Evolutionary conservation across 805 yeast genomes (phyloP), one percentile per base, ranked within the genome.

Genomic region (Hanseniaspora guilliermondii): DNA sequence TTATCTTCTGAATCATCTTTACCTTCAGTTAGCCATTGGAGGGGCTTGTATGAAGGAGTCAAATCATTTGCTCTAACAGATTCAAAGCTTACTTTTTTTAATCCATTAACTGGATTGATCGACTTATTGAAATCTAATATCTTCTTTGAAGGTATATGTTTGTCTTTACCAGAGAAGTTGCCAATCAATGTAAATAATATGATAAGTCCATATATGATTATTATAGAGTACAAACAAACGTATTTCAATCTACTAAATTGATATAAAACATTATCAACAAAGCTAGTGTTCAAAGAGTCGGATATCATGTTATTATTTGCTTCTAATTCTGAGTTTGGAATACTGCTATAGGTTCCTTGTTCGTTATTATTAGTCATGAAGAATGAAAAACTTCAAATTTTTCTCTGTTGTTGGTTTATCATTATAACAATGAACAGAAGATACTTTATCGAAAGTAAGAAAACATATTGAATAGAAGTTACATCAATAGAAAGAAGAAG

Each of bases 11-110:
- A 62, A 0, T 83, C 76, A 24, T 72, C 72, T 1, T 79, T 78
- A 21, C 70, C 70, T 17, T 67, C 70, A 11, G 64, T 61, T 45
- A 86, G 77, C 95, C 95, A 87, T 64, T 84, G 91, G 33, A 87
- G 71, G 8, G 75, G 65, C 57, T 77, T 76, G 49, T 62, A 66
- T 16, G 69, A 66, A 0, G 93, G 83, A 0, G 63, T 57, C 60
- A 84, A 84, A 3, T 76, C 72, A 1, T 79, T 79, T 49, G 77
- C 76, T 58, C 91, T 73, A 2, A 73, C 68, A 40, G 71, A 69
- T 1, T 70, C 68, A 50, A 79, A 74, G 0, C 72, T 63, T 8
- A 76, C 63, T 38, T 53, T 47, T 16, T 38, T 25, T 17, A 40
- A 47, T 17, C 55, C 59, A 19, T 52, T 37, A n/a, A 12, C 39